These are phyloP conservation scores for Xylaria venustula DNA, from an alignment of 495 filamentous ascomycete genomes.

Conservation along the genomic window DNA sequence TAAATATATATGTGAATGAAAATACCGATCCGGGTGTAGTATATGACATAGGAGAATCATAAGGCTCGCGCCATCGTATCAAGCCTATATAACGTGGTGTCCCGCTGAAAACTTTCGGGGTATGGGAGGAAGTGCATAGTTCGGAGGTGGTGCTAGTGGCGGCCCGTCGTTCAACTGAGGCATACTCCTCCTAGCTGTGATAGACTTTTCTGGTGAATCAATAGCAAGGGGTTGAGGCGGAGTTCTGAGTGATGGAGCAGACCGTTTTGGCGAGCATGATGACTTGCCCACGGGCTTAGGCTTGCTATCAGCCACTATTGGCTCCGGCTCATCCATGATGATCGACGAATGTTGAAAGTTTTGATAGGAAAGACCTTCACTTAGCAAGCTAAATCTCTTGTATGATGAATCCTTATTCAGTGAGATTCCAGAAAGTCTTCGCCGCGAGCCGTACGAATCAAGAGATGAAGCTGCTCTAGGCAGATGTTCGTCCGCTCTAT, in stretches of 20 bases:
- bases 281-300: neutral
- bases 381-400: constrained; percentile 12
- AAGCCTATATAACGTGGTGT: neutral
- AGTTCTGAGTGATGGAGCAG: constrained; percentile 24
- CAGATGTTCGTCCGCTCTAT: constrained; percentile 12
- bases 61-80: neutral
- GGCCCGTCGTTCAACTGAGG: constrained; percentile 58
- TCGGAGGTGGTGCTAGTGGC: constrained; percentile 62
- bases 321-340: constrained; percentile 11
- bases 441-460: constrained; percentile 18
- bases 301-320: neutral
- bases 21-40: neutral
- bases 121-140: constrained; percentile 61
- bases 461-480: constrained; percentile 26
- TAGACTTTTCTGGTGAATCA: constrained; percentile 27
- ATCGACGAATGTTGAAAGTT: constrained; percentile 13
- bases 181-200: constrained; percentile 53
- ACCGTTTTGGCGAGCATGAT: constrained; percentile 26
- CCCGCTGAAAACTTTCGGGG: constrained; percentile 34
- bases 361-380: constrained; percentile 14
- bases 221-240: constrained; percentile 28
- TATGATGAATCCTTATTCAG: constrained; percentile 6
- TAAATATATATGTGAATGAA: constrained; percentile 1
- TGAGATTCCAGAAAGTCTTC: constrained; percentile 14
- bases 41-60: constrained; percentile 1